phyloP scores from a whole-genome alignment of 169 alveolate genomes.

The Plasmodium fragile region DNA sequence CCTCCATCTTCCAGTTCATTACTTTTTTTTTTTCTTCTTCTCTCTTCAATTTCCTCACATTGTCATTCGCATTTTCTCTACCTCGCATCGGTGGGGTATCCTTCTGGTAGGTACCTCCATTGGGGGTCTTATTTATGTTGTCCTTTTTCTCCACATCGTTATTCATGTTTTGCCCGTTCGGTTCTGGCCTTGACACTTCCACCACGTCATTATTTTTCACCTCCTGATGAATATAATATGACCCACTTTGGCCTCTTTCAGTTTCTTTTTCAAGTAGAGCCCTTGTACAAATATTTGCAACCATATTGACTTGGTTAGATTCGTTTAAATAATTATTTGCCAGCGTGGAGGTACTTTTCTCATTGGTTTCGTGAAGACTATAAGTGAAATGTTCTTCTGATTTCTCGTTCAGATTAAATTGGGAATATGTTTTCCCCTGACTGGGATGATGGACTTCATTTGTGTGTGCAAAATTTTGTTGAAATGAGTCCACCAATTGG shows the following conservation, averaged over 20 bases:
- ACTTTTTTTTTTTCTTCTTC: constrained; percentile 75
- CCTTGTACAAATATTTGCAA: background rate
- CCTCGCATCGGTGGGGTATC: background rate
- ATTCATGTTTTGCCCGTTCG: background rate
- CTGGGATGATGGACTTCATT: background rate
- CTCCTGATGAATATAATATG: background rate
- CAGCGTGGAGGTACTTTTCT: background rate
- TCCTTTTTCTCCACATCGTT: background rate
- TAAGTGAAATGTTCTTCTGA: constrained; percentile 30
- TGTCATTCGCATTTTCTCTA: constrained; percentile 3
- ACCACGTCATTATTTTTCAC: background rate
- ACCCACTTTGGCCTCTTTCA: background rate
- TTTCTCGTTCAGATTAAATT: constrained; percentile 8
- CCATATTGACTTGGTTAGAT: background rate
- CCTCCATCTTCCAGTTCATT: constrained; percentile 58
- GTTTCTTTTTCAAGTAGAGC: background rate
- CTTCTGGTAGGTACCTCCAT: constrained; percentile 4
- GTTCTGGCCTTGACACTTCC: background rate
- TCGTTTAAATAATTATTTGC: background rate
- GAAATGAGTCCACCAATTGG: background rate
- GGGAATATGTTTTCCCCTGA: background rate
- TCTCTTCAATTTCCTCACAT: constrained; percentile 40
- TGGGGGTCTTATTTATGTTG: background rate
- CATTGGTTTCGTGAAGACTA: background rate
- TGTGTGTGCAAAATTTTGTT: background rate